phyloP scores from a whole-genome alignment of 345 rosid genomes.

The Eutrema japonicum region DNA sequence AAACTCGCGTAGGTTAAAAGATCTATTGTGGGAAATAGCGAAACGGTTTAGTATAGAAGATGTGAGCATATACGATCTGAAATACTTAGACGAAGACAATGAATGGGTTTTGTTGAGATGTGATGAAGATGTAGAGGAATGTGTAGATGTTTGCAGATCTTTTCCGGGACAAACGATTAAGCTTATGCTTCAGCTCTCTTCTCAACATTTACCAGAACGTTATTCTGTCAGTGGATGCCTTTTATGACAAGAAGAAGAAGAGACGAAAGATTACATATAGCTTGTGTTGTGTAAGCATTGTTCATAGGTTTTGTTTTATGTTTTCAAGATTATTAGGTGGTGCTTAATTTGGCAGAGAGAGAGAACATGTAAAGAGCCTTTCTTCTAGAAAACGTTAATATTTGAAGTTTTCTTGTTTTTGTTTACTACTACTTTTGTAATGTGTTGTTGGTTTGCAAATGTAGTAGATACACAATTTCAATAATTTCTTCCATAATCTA shows the following conservation, averaged over 20 bases:
- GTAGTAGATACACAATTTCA: slow-evolving; percentile 24
- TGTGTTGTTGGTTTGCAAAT: slow-evolving; percentile 28
- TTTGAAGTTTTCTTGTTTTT: slow-evolving; percentile 16
- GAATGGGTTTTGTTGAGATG: slow-evolving; percentile 93
- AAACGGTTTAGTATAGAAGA: slow-evolving; percentile 71
- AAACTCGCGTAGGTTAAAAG: slow-evolving; percentile 53
- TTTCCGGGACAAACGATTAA: slow-evolving; percentile 59
- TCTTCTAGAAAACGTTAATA: slow-evolving; percentile 1
- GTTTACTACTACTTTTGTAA: slow-evolving; percentile 19
- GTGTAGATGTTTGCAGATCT: slow-evolving; percentile 65
- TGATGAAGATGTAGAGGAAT: slow-evolving; percentile 88
- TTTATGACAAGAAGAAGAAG: slow-evolving; percentile 41
- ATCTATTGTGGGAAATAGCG: slow-evolving; percentile 63
- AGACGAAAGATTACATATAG: slow-evolving; percentile 28
- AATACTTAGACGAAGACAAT: slow-evolving; percentile 88
- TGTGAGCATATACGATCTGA: slow-evolving; percentile 60
- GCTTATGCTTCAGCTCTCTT: slow-evolving; percentile 68
- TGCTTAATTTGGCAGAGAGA: background rate
- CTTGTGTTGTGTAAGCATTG: slow-evolving; percentile 49
- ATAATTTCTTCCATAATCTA: background rate
- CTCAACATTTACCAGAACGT: slow-evolving; percentile 52
- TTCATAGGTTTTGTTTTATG: slow-evolving; percentile 29
- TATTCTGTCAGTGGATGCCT: slow-evolving; percentile 46
- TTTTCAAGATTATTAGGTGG: slow-evolving; percentile 24
- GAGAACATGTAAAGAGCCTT: slow-evolving; percentile 34